phyloP scores from a whole-genome alignment of 2,329 filamentous ascomycete genomes.

The Thyridium curvatum region DNA sequence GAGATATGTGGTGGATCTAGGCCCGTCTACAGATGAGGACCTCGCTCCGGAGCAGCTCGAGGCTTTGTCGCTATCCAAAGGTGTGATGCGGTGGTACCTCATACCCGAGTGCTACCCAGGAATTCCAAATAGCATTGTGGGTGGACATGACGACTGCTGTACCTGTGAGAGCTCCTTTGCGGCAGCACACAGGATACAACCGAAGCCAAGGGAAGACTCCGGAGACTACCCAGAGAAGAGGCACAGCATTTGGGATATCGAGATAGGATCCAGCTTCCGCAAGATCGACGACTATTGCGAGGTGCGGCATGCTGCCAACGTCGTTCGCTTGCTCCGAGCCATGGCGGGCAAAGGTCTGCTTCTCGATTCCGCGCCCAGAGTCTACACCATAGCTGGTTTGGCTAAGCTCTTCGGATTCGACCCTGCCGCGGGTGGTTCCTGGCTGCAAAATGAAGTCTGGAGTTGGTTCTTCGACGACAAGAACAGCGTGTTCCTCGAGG shows the following conservation, averaged over 20 bases:
- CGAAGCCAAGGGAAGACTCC: no score
- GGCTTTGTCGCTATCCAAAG: slow-evolving; percentile 10
- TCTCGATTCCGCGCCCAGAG: slow-evolving; percentile 58
- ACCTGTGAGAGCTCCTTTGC: slow-evolving; percentile 12
- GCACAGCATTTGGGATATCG: slow-evolving; percentile 4
- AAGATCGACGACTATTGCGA: slow-evolving; percentile 54
- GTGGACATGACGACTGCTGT: slow-evolving; percentile 36
- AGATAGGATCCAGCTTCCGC: slow-evolving; percentile 15
- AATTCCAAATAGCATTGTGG: slow-evolving; percentile 16
- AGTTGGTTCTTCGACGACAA: slow-evolving; percentile 51
- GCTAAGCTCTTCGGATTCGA: slow-evolving; percentile 51
- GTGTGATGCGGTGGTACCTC: slow-evolving; percentile 10
- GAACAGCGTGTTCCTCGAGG: slow-evolving; percentile 56
- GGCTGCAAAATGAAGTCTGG: slow-evolving; percentile 37
- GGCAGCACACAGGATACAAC: no score
- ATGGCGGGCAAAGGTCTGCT: slow-evolving; percentile 45
- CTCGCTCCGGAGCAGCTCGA: slow-evolving; percentile 10
- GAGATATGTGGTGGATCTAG: slow-evolving; percentile 14
- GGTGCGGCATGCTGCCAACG: slow-evolving; percentile 54
- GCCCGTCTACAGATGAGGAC: slow-evolving; percentile 9
- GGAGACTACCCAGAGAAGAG: no score
- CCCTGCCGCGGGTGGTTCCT: slow-evolving; percentile 26
- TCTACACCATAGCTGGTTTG: slow-evolving; percentile 61
- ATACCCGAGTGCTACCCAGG: not conserved
- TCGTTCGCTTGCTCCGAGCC: slow-evolving; percentile 55